These are phyloP conservation scores for Thuidium tamariscinum DNA, from an alignment of 225 moss, liverwort and hornwort genomes.

Conservation along the genomic window DNA sequence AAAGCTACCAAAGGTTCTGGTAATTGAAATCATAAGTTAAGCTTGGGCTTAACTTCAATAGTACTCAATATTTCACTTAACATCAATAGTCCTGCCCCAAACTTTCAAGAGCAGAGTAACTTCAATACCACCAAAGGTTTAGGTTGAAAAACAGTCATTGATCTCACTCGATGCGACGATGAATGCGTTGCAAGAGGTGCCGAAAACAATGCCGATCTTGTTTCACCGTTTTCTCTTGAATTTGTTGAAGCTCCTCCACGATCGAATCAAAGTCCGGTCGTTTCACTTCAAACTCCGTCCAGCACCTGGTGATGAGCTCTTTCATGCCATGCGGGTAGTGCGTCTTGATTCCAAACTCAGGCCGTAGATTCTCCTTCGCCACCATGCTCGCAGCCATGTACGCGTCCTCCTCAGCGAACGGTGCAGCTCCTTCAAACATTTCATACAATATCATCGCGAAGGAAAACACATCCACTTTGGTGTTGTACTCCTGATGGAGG, in stretches of 20 bases:
- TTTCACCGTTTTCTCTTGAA: neutral
- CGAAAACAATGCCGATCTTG: conserved; percentile 31
- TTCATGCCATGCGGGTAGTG: conserved; percentile 48
- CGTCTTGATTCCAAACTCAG: conserved; percentile 32
- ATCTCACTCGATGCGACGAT: conserved; percentile 2
- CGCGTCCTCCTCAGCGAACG: conserved; percentile 48
- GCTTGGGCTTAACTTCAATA: too few relatives aligned
- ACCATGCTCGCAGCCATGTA: conserved; percentile 52
- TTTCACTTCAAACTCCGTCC: conserved; percentile 23
- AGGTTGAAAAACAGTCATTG: neutral
- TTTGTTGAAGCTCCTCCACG: conserved; percentile 4
- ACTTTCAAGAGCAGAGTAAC: neutral
- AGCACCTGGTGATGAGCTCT: conserved; percentile 21
- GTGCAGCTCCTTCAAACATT: conserved; percentile 68
- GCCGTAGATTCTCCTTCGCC: conserved; percentile 34
- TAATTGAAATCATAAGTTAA: neutral
- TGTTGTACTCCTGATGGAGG: conserved; percentile 51
- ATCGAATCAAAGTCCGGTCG: conserved; percentile 22
- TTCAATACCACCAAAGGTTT: neutral
- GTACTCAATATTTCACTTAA: too few relatives aligned
- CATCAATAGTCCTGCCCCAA: neutral
- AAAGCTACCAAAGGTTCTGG: neutral
- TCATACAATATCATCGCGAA: conserved; percentile 75
- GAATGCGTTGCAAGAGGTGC: conserved; percentile 19
- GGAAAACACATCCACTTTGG: conserved; percentile 79